Evolutionary conservation across 2,329 filamentous ascomycete genomes (phyloP).

Genomic region (Penicillium nordicum): DNA sequence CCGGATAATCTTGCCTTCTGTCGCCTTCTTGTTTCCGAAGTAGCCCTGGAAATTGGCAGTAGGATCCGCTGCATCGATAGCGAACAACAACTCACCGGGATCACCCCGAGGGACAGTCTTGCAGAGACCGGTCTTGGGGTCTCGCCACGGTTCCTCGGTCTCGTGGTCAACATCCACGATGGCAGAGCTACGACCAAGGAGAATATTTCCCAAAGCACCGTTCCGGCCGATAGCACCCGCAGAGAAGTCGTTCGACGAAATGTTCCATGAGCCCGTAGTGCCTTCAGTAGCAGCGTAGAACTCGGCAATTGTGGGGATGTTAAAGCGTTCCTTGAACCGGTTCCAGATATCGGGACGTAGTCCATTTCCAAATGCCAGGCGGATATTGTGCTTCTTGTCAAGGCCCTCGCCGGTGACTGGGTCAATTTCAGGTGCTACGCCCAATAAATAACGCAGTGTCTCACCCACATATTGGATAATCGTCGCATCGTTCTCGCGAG

Average conservation of each 20-base stretch:
- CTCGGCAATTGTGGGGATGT: slow-evolving; percentile 68
- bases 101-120: slow-evolving; percentile 56
- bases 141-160: slow-evolving; percentile 64
- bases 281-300: slow-evolving; percentile 81
- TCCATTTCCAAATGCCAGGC: slow-evolving; percentile 77
- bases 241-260: slow-evolving; percentile 67
- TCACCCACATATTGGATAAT: slow-evolving; percentile 86
- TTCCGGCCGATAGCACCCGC: slow-evolving; percentile 75
- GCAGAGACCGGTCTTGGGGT: slow-evolving; percentile 68
- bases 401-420: slow-evolving; percentile 62
- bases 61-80: slow-evolving; percentile 64
- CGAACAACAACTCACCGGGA: slow-evolving; percentile 71
- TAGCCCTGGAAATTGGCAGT: slow-evolving; percentile 74
- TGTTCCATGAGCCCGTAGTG: slow-evolving; percentile 66
- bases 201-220: slow-evolving; percentile 58
- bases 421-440: slow-evolving; percentile 61
- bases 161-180: slow-evolving; percentile 70
- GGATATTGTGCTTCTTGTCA: slow-evolving; percentile 70
- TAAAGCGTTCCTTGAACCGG: slow-evolving; percentile 75
- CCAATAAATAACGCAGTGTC: slow-evolving; percentile 76
- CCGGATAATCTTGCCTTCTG: slow-evolving; percentile 68
- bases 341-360: slow-evolving; percentile 84
- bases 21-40: slow-evolving; percentile 69
- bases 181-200: slow-evolving; percentile 52
- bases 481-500: slow-evolving; percentile 66